phyloP scores from a whole-genome alignment of 78 protist genomes.

The Dictyostelium citrinum region DNA sequence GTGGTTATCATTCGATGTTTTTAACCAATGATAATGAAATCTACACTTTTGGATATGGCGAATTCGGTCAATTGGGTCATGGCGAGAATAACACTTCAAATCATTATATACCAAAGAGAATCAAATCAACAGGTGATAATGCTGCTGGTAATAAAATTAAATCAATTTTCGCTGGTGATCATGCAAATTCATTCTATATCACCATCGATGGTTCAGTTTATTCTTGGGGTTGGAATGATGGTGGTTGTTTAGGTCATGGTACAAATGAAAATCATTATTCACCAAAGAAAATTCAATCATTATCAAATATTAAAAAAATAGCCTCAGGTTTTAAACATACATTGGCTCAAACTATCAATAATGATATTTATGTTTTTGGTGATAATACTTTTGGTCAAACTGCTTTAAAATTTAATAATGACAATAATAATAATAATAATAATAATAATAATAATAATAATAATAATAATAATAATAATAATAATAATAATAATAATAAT shows the following conservation, averaged over 20 bases:
- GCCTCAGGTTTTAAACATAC: constrained; percentile 15
- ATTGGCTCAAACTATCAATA: background rate
- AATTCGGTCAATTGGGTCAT: constrained; percentile 43
- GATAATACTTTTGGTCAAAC: constrained; percentile 24
- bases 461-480: background rate
- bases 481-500: background rate
- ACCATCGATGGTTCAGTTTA: background rate
- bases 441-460: background rate
- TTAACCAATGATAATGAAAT: background rate
- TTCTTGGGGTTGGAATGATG: constrained; percentile 8
- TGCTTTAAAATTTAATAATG: background rate
- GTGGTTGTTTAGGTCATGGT: background rate
- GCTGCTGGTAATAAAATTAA: background rate
- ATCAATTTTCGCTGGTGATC: constrained; percentile 2
- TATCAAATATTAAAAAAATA: background rate
- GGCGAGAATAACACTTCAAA: background rate
- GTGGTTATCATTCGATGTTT: constrained; percentile 3
- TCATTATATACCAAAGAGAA: background rate
- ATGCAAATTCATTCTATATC: constrained; percentile 3
- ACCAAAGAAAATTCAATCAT: background rate
- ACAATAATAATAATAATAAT: background rate
- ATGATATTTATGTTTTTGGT: constrained; percentile 4
- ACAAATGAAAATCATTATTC: background rate
- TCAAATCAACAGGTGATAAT: background rate
- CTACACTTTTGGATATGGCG: constrained; percentile 21